Percentiles rank a stretch among this genome's conserved stretches.
Evolutionary conservation across 768 basidiomycete species (phyloP).

Genomic region (Pleurotus cornucopiae): DNA sequence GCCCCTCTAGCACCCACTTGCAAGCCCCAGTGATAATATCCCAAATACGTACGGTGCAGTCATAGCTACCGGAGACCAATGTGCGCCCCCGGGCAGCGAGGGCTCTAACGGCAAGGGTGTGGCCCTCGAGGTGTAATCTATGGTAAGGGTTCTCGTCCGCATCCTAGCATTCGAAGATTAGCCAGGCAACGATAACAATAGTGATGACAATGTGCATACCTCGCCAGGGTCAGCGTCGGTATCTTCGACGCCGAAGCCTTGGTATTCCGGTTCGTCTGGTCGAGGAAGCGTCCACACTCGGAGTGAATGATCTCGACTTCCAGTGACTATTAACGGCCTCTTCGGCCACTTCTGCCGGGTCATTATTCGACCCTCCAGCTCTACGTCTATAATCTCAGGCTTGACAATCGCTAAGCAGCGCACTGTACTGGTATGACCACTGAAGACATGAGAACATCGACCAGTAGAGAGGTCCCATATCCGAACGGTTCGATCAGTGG

Average conservation of each 20-base stretch:
- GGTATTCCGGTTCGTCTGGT: slow-evolving; percentile 74
- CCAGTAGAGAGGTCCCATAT: slow-evolving; percentile 85
- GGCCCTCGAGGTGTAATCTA: slow-evolving; percentile 77
- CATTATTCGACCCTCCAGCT: slow-evolving; percentile 56
- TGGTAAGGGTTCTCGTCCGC: slow-evolving; percentile 84
- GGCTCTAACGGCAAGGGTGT: slow-evolving; percentile 88
- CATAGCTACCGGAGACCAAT: slow-evolving; percentile 93
- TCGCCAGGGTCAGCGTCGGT: slow-evolving; percentile 52
- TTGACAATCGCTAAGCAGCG: slow-evolving; percentile 95
- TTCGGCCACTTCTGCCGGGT: slow-evolving; percentile 69
- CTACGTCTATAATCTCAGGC: slow-evolving; percentile 80
- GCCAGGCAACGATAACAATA: neutral
- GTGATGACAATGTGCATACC: slow-evolving; percentile 27
- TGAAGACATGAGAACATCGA: slow-evolving; percentile 87
- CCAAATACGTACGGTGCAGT: slow-evolving; percentile 94
- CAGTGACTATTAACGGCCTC: slow-evolving; percentile 68
- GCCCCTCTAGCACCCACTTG: slow-evolving; percentile 78
- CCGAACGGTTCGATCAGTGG: slow-evolving; percentile 89
- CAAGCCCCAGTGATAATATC: slow-evolving; percentile 82
- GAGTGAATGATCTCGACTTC: slow-evolving; percentile 66
- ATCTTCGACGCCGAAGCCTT: slow-evolving; percentile 59
- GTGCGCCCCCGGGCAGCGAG: slow-evolving; percentile 88
- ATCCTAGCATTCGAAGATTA: slow-evolving; percentile 36
- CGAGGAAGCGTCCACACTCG: slow-evolving; percentile 54
- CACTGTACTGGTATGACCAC: slow-evolving; percentile 95